Percentiles rank a stretch among this genome's conserved stretches.
These are phyloP conservation scores for Xenosphaeropsis pyriputrescens DNA, from an alignment of 2,329 filamentous ascomycete genomes.

Conservation along the genomic window DNA sequence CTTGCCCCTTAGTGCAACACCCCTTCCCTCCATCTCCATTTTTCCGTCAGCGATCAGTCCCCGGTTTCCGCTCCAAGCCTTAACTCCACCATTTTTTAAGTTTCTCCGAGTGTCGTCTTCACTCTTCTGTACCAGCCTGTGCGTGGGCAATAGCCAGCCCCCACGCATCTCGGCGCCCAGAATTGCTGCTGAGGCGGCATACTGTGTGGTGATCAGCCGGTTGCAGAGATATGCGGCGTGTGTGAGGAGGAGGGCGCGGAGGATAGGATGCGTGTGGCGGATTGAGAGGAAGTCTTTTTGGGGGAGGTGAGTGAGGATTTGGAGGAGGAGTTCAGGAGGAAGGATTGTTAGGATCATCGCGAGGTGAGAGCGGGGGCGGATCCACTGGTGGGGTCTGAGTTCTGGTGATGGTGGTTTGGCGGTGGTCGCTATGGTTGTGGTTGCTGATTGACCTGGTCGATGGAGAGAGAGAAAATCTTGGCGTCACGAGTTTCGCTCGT, in stretches of 20 bases:
- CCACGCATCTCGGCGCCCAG: constrained; percentile 3
- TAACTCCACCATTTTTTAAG: neutral
- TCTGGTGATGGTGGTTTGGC: no score
- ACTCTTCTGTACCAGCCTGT: neutral
- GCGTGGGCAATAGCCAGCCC: constrained; percentile 10
- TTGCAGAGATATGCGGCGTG: constrained; percentile 11
- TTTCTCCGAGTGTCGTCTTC: neutral
- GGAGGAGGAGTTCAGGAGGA: constrained; percentile 3
- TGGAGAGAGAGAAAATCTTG: no score
- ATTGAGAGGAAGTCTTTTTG: constrained; percentile 5
- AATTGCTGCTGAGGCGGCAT: constrained; percentile 3
- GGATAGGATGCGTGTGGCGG: constrained; percentile 5
- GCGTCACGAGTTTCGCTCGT: no score
- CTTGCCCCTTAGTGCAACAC: neutral
- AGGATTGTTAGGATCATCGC: neutral
- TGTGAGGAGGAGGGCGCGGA: constrained; percentile 6
- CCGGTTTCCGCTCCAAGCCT: neutral
- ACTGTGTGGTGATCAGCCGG: constrained; percentile 4
- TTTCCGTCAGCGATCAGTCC: no score
- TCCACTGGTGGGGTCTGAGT: neutral
- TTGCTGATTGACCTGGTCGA: no score
- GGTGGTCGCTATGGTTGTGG: no score
- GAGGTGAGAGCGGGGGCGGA: neutral
- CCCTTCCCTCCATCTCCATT: no score
- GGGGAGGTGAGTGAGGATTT: constrained; percentile 10